These are phyloP conservation scores for Daldinia caldariorum DNA, from an alignment of 495 filamentous ascomycete species.

Conservation along the genomic window DNA sequence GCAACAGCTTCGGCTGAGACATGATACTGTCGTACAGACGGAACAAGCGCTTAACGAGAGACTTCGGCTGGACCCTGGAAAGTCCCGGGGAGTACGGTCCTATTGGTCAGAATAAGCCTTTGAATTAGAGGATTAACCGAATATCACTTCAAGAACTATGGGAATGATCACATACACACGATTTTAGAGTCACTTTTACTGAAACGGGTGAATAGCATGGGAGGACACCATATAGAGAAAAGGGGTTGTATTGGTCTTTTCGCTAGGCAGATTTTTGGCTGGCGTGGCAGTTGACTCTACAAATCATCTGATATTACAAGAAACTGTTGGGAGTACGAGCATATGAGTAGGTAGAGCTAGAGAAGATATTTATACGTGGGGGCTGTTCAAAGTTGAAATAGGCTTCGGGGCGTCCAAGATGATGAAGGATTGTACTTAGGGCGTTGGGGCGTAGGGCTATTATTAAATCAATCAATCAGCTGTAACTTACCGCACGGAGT, in stretches of 20 bases:
- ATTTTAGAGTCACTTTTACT: background rate
- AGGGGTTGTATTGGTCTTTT: background rate
- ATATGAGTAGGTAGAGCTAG: background rate
- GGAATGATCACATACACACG: too few relatives aligned
- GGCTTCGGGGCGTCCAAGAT: background rate
- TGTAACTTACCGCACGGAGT: background rate
- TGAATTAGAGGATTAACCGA: background rate
- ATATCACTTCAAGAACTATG: too few relatives aligned
- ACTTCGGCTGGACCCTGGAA: background rate
- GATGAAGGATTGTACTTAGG: background rate
- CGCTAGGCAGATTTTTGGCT: background rate
- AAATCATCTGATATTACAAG: background rate
- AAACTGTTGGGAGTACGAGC: background rate
- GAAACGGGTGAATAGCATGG: background rate
- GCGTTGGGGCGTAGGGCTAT: background rate
- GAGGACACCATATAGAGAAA: background rate
- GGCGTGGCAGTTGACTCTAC: background rate
- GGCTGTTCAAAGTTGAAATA: slow-evolving; percentile 2
- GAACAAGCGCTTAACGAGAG: too few relatives aligned
- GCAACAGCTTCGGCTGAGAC: background rate
- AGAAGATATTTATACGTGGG: background rate
- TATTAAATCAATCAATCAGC: background rate
- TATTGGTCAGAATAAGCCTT: background rate
- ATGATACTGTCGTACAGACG: background rate
- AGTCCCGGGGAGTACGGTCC: background rate